Conservation (phyloP, 331 rosid genomes). For the Saraca asoca region DNA sequence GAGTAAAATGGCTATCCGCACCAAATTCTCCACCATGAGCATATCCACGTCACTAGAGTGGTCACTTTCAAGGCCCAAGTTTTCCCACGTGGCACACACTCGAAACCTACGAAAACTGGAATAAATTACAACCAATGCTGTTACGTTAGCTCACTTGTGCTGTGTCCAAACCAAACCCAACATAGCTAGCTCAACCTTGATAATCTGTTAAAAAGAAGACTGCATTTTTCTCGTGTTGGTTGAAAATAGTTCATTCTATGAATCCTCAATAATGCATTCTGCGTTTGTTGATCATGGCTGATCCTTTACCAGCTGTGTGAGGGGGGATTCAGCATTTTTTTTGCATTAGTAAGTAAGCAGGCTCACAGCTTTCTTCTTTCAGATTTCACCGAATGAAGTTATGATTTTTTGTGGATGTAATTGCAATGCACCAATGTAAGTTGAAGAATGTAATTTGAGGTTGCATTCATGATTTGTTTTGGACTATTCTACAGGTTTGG, state of each 20-base stretch:
- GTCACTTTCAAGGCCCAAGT: constrained; percentile 16
- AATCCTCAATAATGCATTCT: constrained; percentile 12
- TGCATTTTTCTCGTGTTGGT: not conserved
- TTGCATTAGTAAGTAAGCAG: constrained; percentile 24
- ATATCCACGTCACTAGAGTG: constrained; percentile 21
- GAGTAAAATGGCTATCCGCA: constrained; percentile 34
- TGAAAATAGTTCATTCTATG: not conserved
- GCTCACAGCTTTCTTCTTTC: not conserved
- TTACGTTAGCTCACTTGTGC: not conserved
- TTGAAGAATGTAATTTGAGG: constrained; percentile 1
- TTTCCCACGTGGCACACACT: constrained; percentile 34
- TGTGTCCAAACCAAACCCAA: not conserved
- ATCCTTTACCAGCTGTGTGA: not conserved
- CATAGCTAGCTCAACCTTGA: not conserved
- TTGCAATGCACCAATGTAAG: not conserved
- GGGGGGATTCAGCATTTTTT: constrained; percentile 30
- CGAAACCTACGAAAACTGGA: constrained; percentile 23
- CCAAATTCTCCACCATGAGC: constrained; percentile 4
- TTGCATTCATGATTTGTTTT: not conserved
- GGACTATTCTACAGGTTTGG: not conserved
- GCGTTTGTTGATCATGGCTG: too few species aligned
- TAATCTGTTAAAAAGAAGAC: not conserved
- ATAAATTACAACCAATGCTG: constrained; percentile 12
- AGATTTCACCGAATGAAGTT: not conserved
- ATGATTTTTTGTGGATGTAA: not conserved